phyloP scores from a whole-genome alignment of 148 eudicot species.

The Agrostemma githago region DNA sequence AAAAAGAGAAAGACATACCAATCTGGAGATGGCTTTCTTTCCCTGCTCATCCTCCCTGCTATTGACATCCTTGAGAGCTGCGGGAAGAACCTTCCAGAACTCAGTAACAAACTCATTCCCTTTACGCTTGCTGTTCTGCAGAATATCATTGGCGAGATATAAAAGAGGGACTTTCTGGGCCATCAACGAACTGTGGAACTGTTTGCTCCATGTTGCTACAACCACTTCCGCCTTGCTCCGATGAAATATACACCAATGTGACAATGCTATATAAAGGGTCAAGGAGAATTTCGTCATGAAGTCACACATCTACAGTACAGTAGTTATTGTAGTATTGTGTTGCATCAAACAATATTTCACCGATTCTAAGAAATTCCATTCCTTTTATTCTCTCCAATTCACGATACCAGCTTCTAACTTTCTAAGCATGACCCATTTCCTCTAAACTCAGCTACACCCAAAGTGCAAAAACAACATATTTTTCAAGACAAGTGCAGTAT shows the following conservation, averaged over 20 bases:
- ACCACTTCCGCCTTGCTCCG: slow-evolving; percentile 85
- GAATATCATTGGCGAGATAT: slow-evolving; percentile 90
- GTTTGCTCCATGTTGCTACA: slow-evolving; percentile 81
- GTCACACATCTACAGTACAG: neutral
- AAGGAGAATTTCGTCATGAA: slow-evolving; percentile 28
- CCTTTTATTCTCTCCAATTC: neutral
- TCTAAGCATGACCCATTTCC: neutral
- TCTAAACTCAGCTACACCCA: neutral
- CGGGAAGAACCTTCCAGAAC: slow-evolving; percentile 98
- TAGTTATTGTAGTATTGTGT: neutral
- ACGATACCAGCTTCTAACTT: neutral
- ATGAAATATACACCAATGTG: slow-evolving; percentile 98
- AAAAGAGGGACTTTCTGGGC: slow-evolving; percentile 71
- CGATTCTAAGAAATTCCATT: neutral
- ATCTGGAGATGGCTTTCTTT: slow-evolving; percentile 67
- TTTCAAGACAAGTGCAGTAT: neutral
- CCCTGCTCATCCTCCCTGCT: slow-evolving; percentile 72
- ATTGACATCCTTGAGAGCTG: slow-evolving; percentile 71
- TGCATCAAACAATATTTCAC: neutral
- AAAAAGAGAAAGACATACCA: slow-evolving; percentile 48
- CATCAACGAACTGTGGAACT: slow-evolving; percentile 60
- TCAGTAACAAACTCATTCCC: slow-evolving; percentile 93
- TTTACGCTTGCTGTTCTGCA: slow-evolving; percentile 94
- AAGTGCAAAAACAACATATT: neutral
- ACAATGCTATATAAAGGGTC: slow-evolving; percentile 58